phyloP scores from a whole-genome alignment of 768 basidiomycete genomes.

The Chalciporus sphaerocephalus region DNA sequence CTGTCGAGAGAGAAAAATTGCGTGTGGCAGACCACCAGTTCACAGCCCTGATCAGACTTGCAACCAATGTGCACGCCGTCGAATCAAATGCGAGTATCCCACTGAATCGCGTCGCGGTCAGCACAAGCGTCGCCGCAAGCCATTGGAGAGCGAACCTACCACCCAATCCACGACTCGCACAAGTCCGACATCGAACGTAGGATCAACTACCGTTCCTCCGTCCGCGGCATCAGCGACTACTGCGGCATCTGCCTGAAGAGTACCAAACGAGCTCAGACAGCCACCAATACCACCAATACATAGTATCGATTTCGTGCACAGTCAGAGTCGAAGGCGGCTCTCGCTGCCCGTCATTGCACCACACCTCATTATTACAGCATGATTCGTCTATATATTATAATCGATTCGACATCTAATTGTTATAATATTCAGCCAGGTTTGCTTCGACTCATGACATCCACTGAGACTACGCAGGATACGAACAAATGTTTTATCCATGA shows the following conservation, averaged over 20 bases:
- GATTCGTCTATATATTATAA: conserved; percentile 21
- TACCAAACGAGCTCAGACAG: conserved; percentile 2
- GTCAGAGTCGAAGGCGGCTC: conserved; percentile 9
- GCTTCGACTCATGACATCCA: conserved; percentile 9
- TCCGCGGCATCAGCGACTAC: conserved; percentile 22
- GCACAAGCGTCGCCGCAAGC: conserved; percentile 38
- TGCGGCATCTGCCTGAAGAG: conserved; percentile 19
- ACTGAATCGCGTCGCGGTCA: conserved; percentile 47
- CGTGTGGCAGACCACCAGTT: conserved; percentile 42
- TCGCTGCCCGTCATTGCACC: conserved; percentile 6
- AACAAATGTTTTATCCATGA: conserved; percentile 19
- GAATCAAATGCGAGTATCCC: conserved; percentile 45
- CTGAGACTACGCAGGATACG: conserved; percentile 11
- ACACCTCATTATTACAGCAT: conserved; percentile 12
- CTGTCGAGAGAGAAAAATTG: conserved; percentile 49
- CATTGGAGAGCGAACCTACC: conserved; percentile 23
- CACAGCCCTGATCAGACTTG: conserved; percentile 37
- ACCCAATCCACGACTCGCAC: conserved; percentile 18
- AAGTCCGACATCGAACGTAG: conserved; percentile 16
- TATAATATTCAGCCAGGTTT: conserved; percentile 17
- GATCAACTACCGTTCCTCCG: conserved; percentile 12
- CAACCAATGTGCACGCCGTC: conserved; percentile 49
- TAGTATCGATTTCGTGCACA: conserved; percentile 8
- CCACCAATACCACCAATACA: not conserved
- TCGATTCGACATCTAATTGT: conserved; percentile 19